These are phyloP conservation scores for Taiozyma sp. DNA, from an alignment of 1,139 yeast species.

Conservation along the genomic window DNA sequence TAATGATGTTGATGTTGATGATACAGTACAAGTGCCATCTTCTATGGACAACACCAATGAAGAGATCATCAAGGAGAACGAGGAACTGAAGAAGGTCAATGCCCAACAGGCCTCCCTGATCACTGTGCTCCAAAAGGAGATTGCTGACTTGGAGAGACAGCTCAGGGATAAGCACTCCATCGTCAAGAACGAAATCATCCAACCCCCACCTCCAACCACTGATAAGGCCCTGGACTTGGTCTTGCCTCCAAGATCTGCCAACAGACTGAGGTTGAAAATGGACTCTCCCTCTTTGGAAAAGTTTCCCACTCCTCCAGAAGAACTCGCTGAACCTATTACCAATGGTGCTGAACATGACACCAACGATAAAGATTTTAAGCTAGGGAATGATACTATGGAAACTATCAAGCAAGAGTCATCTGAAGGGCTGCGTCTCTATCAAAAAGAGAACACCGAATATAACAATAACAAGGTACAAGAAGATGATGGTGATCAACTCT, in stretches of 20 bases:
- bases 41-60: background rate
- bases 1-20: too few relatives aligned
- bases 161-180: background rate
- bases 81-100: background rate
- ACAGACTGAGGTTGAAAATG: conserved; percentile 5
- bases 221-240: background rate
- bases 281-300: background rate
- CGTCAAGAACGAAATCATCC: background rate
- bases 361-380: background rate
- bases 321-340: background rate
- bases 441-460: background rate
- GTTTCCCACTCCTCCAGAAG: background rate
- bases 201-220: background rate
- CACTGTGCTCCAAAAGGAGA: background rate
- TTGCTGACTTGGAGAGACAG: background rate
- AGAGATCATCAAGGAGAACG: background rate
- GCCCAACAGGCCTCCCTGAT: background rate
- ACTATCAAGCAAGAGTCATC: background rate
- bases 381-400: background rate
- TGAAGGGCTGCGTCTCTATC: background rate
- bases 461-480: background rate
- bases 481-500: background rate
- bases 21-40: too few relatives aligned
- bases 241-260: conserved; percentile 20
- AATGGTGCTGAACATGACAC: background rate